Conservation (phyloP, 2,329 filamentous ascomycete genomes). For the Epichloe gansuensis region DNA sequence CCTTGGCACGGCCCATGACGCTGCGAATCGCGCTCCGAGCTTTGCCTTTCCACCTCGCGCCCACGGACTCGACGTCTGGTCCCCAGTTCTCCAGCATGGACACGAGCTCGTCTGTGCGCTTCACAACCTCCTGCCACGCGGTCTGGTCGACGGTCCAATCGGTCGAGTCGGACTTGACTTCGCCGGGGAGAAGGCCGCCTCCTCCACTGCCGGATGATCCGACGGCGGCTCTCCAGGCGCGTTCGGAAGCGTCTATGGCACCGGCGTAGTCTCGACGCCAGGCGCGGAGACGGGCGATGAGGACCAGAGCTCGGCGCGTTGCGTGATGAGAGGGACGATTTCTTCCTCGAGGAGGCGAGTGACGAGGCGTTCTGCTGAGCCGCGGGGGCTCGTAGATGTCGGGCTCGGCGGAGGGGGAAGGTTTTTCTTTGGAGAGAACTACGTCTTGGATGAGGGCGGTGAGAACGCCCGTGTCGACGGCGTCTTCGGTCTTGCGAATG, state of each 20-base stretch:
- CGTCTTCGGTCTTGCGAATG: conserved; percentile 65
- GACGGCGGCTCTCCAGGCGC: conserved; percentile 69
- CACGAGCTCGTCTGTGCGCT: conserved; percentile 69
- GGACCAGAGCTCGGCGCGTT: conserved; percentile 63
- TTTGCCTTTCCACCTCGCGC: conserved; percentile 78
- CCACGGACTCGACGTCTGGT: conserved; percentile 51
- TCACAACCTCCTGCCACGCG: conserved; percentile 61
- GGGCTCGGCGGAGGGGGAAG: conserved; percentile 9
- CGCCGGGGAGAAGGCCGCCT: conserved; percentile 30
- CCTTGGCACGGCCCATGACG: conserved; percentile 70
- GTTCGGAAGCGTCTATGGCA: conserved; percentile 75
- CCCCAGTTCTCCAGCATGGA: conserved; percentile 75
- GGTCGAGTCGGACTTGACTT: conserved; percentile 6
- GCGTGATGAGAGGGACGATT: conserved; percentile 74
- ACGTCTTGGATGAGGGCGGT: conserved; percentile 60
- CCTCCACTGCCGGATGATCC: conserved; percentile 35
- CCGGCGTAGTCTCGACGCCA: conserved; percentile 60
- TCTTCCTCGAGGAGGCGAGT: conserved; percentile 61
- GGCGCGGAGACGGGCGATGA: conserved; percentile 58
- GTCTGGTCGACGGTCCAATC: conserved; percentile 41
- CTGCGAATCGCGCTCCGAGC: conserved; percentile 72
- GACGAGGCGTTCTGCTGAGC: conserved; percentile 50
- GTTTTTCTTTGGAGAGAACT: conserved; percentile 34
- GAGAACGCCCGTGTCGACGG: conserved; percentile 64
- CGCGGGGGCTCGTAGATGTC: conserved; percentile 33